Conservation (phyloP, 768 basidiomycete species). For the Leccinum disarticulatum region DNA sequence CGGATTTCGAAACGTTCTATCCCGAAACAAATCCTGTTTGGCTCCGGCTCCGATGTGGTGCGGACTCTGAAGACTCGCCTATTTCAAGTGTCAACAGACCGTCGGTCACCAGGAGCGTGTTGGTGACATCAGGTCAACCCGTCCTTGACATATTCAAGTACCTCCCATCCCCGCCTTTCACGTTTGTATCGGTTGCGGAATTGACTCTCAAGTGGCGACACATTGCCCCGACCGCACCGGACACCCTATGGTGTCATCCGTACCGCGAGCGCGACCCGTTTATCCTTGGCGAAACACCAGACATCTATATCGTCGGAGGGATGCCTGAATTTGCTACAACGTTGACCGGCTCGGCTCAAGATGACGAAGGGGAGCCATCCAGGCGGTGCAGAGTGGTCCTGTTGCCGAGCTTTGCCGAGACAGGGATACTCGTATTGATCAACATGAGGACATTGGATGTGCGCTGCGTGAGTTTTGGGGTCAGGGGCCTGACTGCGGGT, state of each 20-base stretch:
- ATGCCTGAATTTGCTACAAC: slow-evolving; percentile 82
- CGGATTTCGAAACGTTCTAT: slow-evolving; percentile 59
- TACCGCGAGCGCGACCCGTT: slow-evolving; percentile 89
- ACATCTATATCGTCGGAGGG: slow-evolving; percentile 91
- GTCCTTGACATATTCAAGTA: slow-evolving; percentile 96
- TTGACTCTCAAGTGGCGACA: slow-evolving; percentile 91
- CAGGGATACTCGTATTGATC: slow-evolving; percentile 75
- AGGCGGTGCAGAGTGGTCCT: slow-evolving; percentile 70
- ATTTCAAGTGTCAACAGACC: slow-evolving; percentile 12
- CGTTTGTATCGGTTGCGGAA: slow-evolving; percentile 72
- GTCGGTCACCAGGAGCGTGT: slow-evolving; percentile 51
- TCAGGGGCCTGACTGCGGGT: slow-evolving; percentile 36
- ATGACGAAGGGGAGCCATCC: slow-evolving; percentile 22
- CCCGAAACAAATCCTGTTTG: slow-evolving; percentile 92
- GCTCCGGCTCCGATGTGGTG: slow-evolving; percentile 58
- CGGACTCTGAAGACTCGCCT: slow-evolving; percentile 28
- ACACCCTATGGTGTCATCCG: slow-evolving; percentile 98
- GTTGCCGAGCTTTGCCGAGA: slow-evolving; percentile 77
- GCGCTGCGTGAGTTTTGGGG: slow-evolving; percentile 56
- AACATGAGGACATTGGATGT: slow-evolving; percentile 77
- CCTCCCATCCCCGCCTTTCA: slow-evolving; percentile 65
- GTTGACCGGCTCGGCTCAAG: slow-evolving; percentile 47
- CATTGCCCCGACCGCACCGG: slow-evolving; percentile 97
- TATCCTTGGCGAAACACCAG: slow-evolving; percentile 79
- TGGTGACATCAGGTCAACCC: slow-evolving; percentile 91